phyloP scores from a whole-genome alignment of 495 filamentous ascomycete species.

The Annulohypoxylon bovei region DNA sequence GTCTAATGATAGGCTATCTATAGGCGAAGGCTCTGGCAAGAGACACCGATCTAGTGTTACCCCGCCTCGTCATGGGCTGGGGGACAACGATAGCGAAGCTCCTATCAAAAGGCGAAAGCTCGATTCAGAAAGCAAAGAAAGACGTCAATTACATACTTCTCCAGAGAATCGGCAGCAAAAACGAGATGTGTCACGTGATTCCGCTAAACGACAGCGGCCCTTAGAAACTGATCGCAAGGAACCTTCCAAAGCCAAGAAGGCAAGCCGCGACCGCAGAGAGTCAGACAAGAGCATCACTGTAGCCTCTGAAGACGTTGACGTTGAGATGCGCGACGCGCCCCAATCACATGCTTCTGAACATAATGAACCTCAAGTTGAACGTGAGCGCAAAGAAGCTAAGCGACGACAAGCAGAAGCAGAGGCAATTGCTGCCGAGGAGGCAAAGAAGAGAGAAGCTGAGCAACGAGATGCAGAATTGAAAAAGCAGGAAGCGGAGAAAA shows the following conservation, averaged over 20 bases:
- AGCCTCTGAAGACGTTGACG: conserved; percentile 58
- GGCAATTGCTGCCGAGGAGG: conserved; percentile 57
- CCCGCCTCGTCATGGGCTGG: conserved; percentile 67
- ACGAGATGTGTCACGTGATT: conserved; percentile 49
- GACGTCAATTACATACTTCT: conserved; percentile 49
- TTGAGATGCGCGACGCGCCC: conserved; percentile 59
- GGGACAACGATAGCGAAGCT: conserved; percentile 64
- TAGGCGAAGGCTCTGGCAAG: conserved; percentile 65
- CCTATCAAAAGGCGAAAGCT: conserved; percentile 61
- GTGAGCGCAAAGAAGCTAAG: conserved; percentile 53
- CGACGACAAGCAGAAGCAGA: conserved; percentile 51
- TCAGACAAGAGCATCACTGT: conserved; percentile 57
- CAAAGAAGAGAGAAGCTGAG: conserved; percentile 57
- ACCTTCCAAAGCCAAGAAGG: conserved; percentile 49
- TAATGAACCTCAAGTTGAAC: conserved; percentile 53
- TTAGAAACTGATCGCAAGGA: conserved; percentile 51
- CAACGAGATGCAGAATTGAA: conserved; percentile 61
- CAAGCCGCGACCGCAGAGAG: conserved; percentile 51
- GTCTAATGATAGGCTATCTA: conserved; percentile 62
- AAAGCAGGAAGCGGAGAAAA: conserved; percentile 45
- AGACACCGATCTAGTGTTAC: conserved; percentile 73
- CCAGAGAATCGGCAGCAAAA: conserved; percentile 55
- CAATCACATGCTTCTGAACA: conserved; percentile 44
- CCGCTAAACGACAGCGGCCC: conserved; percentile 32
- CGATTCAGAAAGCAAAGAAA: conserved; percentile 57